Evolutionary conservation across 2,329 filamentous ascomycete species (phyloP).

Genomic region (Penicillium olsonii): DNA sequence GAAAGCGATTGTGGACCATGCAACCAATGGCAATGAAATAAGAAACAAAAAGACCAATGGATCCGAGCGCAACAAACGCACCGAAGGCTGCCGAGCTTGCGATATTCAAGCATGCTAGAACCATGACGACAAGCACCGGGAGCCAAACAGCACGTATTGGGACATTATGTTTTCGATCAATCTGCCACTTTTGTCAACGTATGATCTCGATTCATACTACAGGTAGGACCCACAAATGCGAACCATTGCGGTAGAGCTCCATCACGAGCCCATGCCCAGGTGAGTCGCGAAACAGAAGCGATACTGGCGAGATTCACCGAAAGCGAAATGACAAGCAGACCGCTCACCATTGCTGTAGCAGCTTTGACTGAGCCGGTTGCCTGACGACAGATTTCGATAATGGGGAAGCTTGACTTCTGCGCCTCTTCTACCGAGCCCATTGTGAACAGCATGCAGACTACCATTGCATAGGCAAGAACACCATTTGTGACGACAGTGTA

Average conservation of each 20-base stretch:
- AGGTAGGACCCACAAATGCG: slow-evolving; percentile 12
- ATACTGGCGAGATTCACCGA: slow-evolving; percentile 45
- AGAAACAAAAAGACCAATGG: slow-evolving; percentile 37
- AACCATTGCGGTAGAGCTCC: slow-evolving; percentile 44
- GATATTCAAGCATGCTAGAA: slow-evolving; percentile 43
- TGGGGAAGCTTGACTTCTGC: slow-evolving; percentile 37
- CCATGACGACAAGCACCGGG: slow-evolving; percentile 32
- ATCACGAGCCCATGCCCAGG: slow-evolving; percentile 54
- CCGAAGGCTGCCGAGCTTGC: slow-evolving; percentile 42
- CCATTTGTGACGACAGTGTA: slow-evolving; percentile 48
- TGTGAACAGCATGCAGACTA: slow-evolving; percentile 46
- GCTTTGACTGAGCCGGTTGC: slow-evolving; percentile 44
- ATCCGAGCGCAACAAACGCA: slow-evolving; percentile 37
- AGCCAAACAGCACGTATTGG: slow-evolving; percentile 42
- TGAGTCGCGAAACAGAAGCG: slow-evolving; percentile 51
- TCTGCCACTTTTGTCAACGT: slow-evolving; percentile 18
- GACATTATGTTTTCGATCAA: slow-evolving; percentile 32
- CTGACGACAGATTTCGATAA: slow-evolving; percentile 46
- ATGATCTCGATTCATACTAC: neutral
- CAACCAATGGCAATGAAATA: slow-evolving; percentile 43
- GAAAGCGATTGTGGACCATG: slow-evolving; percentile 37
- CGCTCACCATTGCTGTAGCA: slow-evolving; percentile 40
- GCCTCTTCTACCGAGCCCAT: slow-evolving; percentile 43
- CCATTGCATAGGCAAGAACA: slow-evolving; percentile 43
- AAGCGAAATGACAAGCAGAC: slow-evolving; percentile 38